Conservation (phyloP, 441 rosid species). For the Macaranga tanarius region DNA sequence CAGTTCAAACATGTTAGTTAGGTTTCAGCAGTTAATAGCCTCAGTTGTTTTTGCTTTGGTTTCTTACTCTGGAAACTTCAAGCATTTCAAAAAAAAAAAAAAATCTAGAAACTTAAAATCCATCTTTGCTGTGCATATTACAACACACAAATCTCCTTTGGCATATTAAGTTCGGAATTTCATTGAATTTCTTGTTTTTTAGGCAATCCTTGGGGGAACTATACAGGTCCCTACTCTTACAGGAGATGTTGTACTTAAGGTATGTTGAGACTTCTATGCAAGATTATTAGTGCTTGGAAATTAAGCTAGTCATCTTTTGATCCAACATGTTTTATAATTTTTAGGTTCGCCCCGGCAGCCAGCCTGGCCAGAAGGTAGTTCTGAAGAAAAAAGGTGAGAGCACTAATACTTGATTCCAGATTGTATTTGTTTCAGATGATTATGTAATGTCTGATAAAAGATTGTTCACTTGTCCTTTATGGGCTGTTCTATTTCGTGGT, state of each 20-base stretch:
- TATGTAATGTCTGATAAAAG: background rate
- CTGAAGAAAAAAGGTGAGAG: conserved; percentile 86
- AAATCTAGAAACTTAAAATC: background rate
- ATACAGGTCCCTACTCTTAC: conserved; percentile 96
- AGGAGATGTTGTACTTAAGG: conserved; percentile 96
- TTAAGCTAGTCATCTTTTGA: background rate
- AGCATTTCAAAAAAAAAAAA: too few relatives aligned
- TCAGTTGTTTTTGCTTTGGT: background rate
- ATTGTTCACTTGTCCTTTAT: background rate
- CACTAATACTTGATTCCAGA: background rate
- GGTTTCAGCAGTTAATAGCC: background rate
- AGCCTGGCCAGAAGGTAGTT: conserved; percentile 98
- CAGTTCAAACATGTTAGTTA: background rate
- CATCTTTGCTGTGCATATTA: background rate
- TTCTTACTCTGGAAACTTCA: background rate
- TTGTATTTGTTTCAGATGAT: conserved; percentile 8
- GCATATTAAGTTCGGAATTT: conserved; percentile 6
- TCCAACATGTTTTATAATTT: conserved; percentile 18
- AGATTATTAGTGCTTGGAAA: conserved; percentile 7
- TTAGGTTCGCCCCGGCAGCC: conserved; percentile 96
- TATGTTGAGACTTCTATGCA: conserved; percentile 29
- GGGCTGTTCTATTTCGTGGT: background rate
- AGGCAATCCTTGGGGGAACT: conserved; percentile 99
- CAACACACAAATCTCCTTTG: background rate
- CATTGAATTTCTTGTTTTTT: conserved; percentile 27